Base-by-base conservation (phyloP, 306 rosid genomes). In the Gastrolobium bilobum region DNA sequence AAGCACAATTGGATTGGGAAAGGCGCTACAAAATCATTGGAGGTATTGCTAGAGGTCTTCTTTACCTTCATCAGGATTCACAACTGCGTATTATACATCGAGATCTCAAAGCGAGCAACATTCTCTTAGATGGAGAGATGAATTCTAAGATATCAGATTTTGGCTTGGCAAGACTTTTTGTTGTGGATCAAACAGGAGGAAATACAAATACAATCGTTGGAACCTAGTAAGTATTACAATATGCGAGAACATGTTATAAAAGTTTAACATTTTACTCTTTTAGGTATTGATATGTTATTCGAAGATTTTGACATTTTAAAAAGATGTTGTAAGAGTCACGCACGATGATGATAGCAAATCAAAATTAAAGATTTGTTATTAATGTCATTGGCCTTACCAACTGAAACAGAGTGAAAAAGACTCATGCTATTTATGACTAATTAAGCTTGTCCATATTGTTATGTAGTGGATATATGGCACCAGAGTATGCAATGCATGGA, bases 21-120 rank as follows among this genome's bases (percentile, higher is more conserved):
- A 38, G 2, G 0, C 80, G 86, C 30, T 79, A 60, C 75, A 79
- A 81, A 29, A 86, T 86, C 4, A 76, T 88, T 6, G 6, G 0
- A 35, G 87, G 88, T 1, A 84, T 86, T 43, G 71, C 75, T 6
- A 60, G 78, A 34, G 86, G 85, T 0, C 71, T 88, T 7, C 31
- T 81, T 10, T 88, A 88, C 7, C 84, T 88, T 13, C 87, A 86
- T 1, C 75, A 86, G 29, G 87, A 88, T 26, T 86, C 92, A 0
- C 46, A 51, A 7, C 44, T 86, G 7, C 35, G 71, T 0, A 76
- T 84, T 20, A 20, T 20, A 20, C 26, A 20, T 20, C 26, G 26
- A 20, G 26, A 20, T 20, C 26, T 20, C 26, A 89, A 89, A 73
- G 81, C 79, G n/a, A 80, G 86, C 0, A 86, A 84, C 7, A 54